Conservation (phyloP, 805 yeast genomes). For the Yamadazyma olivae region DNA sequence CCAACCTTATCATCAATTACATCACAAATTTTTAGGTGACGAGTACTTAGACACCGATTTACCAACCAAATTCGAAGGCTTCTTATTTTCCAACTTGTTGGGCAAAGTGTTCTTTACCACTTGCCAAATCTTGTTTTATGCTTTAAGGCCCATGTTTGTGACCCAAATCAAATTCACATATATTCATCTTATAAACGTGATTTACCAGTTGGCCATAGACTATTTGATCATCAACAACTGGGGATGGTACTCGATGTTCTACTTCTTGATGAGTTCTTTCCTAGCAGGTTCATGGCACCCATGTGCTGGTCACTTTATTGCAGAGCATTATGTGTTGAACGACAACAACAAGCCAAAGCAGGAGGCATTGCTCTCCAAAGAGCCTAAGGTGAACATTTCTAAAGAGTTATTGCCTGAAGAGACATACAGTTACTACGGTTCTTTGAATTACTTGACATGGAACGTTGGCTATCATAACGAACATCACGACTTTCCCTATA, state of each 20-base stretch:
- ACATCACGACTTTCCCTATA: conserved; percentile 92
- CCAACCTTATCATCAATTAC: conserved; percentile 88
- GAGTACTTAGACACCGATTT: conserved; percentile 80
- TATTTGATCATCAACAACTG: conserved; percentile 51
- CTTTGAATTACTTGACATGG: conserved; percentile 76
- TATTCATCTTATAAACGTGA: conserved; percentile 68
- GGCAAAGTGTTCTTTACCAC: conserved; percentile 92
- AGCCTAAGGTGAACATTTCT: conserved; percentile 20
- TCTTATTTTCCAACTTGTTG: conserved; percentile 66
- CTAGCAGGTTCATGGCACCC: conserved; percentile 93
- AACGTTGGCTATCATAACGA: conserved; percentile 94
- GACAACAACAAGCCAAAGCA: conserved; percentile 47
- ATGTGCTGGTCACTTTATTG: conserved; percentile 91
- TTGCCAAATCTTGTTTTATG: conserved; percentile 85
- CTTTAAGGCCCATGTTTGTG: conserved; percentile 84
- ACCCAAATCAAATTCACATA: conserved; percentile 71
- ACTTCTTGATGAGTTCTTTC: conserved; percentile 73
- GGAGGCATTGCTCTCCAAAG: conserved; percentile 2
- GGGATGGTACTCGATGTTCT: conserved; percentile 63
- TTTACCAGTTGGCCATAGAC: conserved; percentile 61
- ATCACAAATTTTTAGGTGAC: conserved; percentile 89
- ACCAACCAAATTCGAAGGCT: conserved; percentile 78
- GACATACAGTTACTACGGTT: conserved; percentile 86
- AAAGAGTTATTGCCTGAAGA: conserved; percentile 54
- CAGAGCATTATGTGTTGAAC: conserved; percentile 82